These are phyloP conservation scores for Ophiostoma australiae DNA, from an alignment of 2,329 filamentous ascomycete species.

Conservation along the genomic window DNA sequence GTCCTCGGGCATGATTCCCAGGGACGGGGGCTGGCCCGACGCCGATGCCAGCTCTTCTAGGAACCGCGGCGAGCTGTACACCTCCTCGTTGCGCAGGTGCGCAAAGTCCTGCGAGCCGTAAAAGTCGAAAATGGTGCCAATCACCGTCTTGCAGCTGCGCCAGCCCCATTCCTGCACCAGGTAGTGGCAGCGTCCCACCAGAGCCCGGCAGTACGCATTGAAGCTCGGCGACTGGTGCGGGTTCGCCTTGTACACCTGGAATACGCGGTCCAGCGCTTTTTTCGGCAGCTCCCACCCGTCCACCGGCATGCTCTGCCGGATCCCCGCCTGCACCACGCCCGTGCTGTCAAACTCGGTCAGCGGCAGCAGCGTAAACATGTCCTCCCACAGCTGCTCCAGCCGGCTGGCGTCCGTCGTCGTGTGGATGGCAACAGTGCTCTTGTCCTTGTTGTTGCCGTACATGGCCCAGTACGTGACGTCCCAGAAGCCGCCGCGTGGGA, in stretches of 20 bases:
- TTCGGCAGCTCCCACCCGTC: constrained; percentile 61
- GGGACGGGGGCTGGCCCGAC: constrained; percentile 36
- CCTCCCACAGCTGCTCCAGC: constrained; percentile 55
- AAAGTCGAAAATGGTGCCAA: constrained; percentile 62
- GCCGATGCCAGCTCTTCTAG: constrained; percentile 49
- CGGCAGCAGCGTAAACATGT: constrained; percentile 57
- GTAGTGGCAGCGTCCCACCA: constrained; percentile 58
- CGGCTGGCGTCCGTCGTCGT: constrained; percentile 41
- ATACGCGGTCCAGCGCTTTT: constrained; percentile 51
- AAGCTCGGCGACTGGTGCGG: constrained; percentile 54
- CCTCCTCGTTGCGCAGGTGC: constrained; percentile 61
- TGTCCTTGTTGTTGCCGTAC: constrained; percentile 25
- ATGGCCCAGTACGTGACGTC: constrained; percentile 48
- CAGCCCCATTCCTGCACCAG: constrained; percentile 63
- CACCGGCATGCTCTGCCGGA: constrained; percentile 37
- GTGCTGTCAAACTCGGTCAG: constrained; percentile 54
- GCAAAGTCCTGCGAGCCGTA: constrained; percentile 59
- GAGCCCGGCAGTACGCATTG: constrained; percentile 59
- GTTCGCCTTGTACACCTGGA: constrained; percentile 54
- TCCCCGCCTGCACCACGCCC: constrained; percentile 45
- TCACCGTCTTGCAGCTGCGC: constrained; percentile 52
- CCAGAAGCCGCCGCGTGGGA: constrained; percentile 57
- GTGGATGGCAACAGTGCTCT: constrained; percentile 27
- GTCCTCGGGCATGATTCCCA: constrained; percentile 52
- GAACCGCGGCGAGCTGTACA: constrained; percentile 56